Evolutionary conservation across 2,329 filamentous ascomycete genomes (phyloP), one percentile per base, ranked within the genome.

Genomic region (Aspergillus pseudotamarii): DNA sequence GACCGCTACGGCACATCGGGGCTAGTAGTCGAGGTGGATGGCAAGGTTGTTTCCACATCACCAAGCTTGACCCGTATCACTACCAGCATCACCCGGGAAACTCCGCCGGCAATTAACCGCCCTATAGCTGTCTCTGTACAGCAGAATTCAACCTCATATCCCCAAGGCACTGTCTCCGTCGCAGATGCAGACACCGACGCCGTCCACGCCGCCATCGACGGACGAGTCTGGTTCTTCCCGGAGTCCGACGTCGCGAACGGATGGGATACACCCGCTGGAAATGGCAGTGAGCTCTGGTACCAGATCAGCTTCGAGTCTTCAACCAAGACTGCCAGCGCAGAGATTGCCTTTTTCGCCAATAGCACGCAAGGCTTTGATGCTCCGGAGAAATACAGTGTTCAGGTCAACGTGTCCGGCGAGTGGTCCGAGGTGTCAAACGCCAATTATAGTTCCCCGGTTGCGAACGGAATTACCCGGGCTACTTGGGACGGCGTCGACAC

Each of bases 231-330:
- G 65, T 69, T 69, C 60, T 70, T 64, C 55, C 65, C 63, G 1
- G 58, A 65, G 26, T 30, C 61, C 4, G 64, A 66, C 28, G 57
- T 70, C 23, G 61, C 65, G 8, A 70, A 70, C 50, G 67, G 68
- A 54, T 70, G 68, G 68, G 67, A 66, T 21, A 69, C 66, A 2
- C 68, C 68, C 0, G 58, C 53, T 10, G 68, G 67, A 1, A 64
- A 67, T 34, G 68, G 68, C 1, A 67, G 62, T 2, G 65, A 69
- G 4, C 57, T 70, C 9, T 69, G 68, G 68, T 70, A 64, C 46
- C 59, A 65, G 34, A 57, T 70, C 21, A 58, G 67, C 30, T 69
- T 70, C 16, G 64, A 59, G 0, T 32, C 14, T 12, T 51, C n/a
- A 0, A 59, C 41, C 3, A 19, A 57, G 36, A 59, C 62, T 1